Percentiles rank a stretch among this genome's conserved stretches.
These are phyloP conservation scores for Geotrichum citri-aurantii DNA, from an alignment of 1,139 yeast species.

Conservation along the genomic window DNA sequence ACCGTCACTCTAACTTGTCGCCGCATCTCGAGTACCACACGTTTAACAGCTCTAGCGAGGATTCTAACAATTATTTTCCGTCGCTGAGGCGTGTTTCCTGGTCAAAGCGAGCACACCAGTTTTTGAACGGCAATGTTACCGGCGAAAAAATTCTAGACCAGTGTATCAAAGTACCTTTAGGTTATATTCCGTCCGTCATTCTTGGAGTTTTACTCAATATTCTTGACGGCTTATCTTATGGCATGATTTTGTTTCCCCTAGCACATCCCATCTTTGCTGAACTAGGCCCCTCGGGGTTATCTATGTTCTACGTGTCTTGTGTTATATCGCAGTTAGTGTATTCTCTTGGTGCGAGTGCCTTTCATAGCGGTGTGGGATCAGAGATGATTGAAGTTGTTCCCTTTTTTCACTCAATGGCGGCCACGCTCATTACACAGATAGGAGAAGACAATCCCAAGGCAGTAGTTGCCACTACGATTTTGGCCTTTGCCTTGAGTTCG, in stretches of 20 bases:
- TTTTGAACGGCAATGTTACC: slow-evolving; percentile 12
- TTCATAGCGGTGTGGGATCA: slow-evolving; percentile 85
- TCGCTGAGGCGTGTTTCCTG: slow-evolving; percentile 13
- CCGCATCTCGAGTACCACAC: slow-evolving; percentile 16
- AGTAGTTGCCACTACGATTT: slow-evolving; percentile 78
- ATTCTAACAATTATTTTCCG: slow-evolving; percentile 8
- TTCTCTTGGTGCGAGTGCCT: slow-evolving; percentile 86
- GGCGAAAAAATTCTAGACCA: slow-evolving; percentile 15
- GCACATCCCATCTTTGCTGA: slow-evolving; percentile 70
- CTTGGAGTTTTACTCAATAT: slow-evolving; percentile 80
- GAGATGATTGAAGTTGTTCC: slow-evolving; percentile 99
- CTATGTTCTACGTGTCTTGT: slow-evolving; percentile 91
- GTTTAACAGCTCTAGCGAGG: slow-evolving; percentile 8
- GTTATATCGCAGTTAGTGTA: slow-evolving; percentile 80
- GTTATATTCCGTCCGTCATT: slow-evolving; percentile 35
- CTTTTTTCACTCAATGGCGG: slow-evolving; percentile 93
- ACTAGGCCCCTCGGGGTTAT: slow-evolving; percentile 82
- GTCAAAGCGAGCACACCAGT: slow-evolving; percentile 15
- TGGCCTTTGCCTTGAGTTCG: slow-evolving; percentile 78
- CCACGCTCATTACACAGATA: slow-evolving; percentile 54
- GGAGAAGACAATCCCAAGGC: slow-evolving; percentile 51
- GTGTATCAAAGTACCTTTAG: slow-evolving; percentile 37
- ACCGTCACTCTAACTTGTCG: not conserved
- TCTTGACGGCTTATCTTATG: slow-evolving; percentile 89
- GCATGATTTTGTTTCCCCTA: slow-evolving; percentile 94